Evolutionary conservation across 441 rosid species (phyloP), one percentile per base, ranked within the genome.

Genomic region (Gossypium davidsonii): DNA sequence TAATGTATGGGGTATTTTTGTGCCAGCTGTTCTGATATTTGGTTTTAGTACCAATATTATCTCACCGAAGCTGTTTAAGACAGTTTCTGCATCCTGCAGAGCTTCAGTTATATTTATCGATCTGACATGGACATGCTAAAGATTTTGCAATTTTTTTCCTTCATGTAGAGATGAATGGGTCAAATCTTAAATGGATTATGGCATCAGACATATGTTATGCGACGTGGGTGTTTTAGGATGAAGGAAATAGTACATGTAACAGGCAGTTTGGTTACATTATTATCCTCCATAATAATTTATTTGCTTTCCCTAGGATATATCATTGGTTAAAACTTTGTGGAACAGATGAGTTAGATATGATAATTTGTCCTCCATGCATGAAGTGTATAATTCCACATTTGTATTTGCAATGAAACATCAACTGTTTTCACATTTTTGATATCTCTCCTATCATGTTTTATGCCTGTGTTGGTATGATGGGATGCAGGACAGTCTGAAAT

Each of bases 91-190:
- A 23, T 66, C 37, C 70, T 66, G 39, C 14, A 1, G 34, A 46
- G 70, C 20, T 66, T 46, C 55, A 46, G 55, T 17, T 65, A 21
- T 65, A 65, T 42, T 39, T 21, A 14, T 65, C 2, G 18, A 46
- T 65, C 55, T 65, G 70, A 65, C 34, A 6, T 21, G 70, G 51
- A 46, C 37, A 23, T 46, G 31, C 55, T 23, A 66, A 66, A 46
- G 6, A 14, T 3, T 37, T 25, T 12, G 63, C 4, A 25, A 25
- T 0, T 23, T 58, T 25, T 66, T 66, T 12, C 34, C 23, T 48
- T 66, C 67, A 37, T 39, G 37, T 66, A 23, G 56, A 44, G 70
- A 53, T 46, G 70, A 23, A 65, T n/a, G 53, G 53, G 53, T 65
- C 56, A 66, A 46, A 21, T 44, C 70, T 46, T 14, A 46, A 44